These are phyloP conservation scores for Aureobasidium sp. DNA, from an alignment of 2,329 filamentous ascomycete species.

Conservation along the genomic window DNA sequence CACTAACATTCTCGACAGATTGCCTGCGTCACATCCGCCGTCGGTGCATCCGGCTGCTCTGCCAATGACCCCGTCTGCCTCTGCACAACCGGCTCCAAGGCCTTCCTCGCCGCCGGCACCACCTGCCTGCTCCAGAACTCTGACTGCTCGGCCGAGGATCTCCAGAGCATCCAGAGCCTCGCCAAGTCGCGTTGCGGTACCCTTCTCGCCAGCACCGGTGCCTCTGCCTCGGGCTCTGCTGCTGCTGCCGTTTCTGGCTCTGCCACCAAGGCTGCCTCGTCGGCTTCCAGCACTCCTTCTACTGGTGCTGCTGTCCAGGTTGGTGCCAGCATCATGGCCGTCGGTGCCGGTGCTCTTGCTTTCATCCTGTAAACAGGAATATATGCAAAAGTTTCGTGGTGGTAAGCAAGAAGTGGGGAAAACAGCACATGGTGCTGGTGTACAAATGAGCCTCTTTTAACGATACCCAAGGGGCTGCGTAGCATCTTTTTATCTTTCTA, in stretches of 20 bases:
- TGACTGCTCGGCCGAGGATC: slow-evolving; percentile 31
- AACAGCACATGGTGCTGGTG: background rate
- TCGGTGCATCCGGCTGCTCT: slow-evolving; percentile 40
- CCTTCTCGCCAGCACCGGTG: background rate
- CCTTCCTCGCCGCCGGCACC: slow-evolving; percentile 33
- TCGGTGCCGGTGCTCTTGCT: slow-evolving; percentile 11
- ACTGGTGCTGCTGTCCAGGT: slow-evolving; percentile 13
- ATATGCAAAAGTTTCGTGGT: background rate
- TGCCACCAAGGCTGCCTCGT: background rate
- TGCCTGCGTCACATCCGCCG: slow-evolving; percentile 40
- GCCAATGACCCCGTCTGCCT: slow-evolving; percentile 44
- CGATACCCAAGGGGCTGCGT: slow-evolving; percentile 4
- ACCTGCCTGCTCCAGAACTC: slow-evolving; percentile 29
- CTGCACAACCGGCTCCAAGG: slow-evolving; percentile 37
- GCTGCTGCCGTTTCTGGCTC: slow-evolving; percentile 9
- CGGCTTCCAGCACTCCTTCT: background rate
- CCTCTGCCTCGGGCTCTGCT: slow-evolving; percentile 6
- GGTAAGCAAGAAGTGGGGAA: background rate
- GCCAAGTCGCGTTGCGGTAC: background rate
- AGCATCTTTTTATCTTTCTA: slow-evolving; percentile 1
- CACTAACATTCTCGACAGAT: background rate
- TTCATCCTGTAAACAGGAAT: background rate
- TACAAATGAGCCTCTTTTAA: background rate
- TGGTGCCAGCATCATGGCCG: slow-evolving; percentile 9
- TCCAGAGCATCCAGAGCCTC: slow-evolving; percentile 29